phyloP scores from a whole-genome alignment of 306 rosid genomes.

The Herpetospermum pedunculosum region DNA sequence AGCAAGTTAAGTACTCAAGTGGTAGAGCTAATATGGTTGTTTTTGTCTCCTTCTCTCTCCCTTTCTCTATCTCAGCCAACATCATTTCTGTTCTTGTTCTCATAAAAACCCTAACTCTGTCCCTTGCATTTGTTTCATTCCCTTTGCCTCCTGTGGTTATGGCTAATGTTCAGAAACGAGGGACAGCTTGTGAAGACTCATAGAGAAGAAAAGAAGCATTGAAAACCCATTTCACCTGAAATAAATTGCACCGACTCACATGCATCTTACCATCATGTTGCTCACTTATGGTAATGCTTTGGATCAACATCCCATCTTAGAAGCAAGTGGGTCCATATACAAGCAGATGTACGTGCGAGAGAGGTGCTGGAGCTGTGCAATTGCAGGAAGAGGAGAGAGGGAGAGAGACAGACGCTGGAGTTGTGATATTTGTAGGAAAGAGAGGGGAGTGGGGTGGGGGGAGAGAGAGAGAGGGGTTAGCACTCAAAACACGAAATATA shows the following conservation, averaged over 20 bases:
- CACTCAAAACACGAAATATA: not conserved
- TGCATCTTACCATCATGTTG: not conserved
- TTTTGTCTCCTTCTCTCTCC: not conserved
- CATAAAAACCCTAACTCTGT: not conserved
- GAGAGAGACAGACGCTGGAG: not conserved
- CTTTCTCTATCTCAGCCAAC: not conserved
- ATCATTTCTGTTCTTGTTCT: not conserved
- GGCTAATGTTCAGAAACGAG: not conserved
- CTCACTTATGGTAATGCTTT: not conserved
- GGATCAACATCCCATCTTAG: not conserved
- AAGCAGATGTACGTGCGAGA: not conserved
- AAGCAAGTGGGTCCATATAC: not conserved
- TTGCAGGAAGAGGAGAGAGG: not conserved
- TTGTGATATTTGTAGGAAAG: too few species aligned
- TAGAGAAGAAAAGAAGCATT: not conserved
- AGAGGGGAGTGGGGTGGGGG: not conserved
- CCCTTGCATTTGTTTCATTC: not conserved
- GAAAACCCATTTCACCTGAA: not conserved
- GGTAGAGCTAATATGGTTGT: not conserved
- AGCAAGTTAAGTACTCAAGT: not conserved
- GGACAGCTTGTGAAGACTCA: not conserved
- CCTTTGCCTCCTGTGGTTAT: not conserved
- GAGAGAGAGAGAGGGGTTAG: not conserved
- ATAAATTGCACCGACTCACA: not conserved
- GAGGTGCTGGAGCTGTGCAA: not conserved